These are phyloP conservation scores for Polymyxa betae DNA, from an alignment of 208 protist genomes.

Conservation along the genomic window DNA sequence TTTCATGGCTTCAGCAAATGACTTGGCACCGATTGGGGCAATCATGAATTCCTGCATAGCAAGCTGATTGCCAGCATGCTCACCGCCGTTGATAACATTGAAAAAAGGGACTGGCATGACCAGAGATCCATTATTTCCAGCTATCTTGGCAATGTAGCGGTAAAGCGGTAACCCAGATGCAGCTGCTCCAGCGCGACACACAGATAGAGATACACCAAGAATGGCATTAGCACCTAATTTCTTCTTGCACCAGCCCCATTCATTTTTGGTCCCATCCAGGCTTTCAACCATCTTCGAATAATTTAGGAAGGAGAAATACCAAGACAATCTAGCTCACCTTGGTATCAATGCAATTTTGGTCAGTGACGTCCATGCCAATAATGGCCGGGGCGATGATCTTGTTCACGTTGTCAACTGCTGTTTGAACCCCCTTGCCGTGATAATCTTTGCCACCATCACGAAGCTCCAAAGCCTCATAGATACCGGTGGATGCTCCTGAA, in stretches of 20 bases:
- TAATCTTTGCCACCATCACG: constrained; percentile 92
- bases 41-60: constrained; percentile 95
- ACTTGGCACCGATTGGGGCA: constrained; percentile 86
- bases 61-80: constrained; percentile 95
- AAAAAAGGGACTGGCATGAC: constrained; percentile 90
- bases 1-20: constrained; percentile 80
- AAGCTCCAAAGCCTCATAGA: constrained; percentile 92
- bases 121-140: constrained; percentile 76
- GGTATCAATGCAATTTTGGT: constrained; percentile 89
- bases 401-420: constrained; percentile 96
- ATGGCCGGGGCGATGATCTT: constrained; percentile 86
- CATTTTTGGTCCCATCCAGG: constrained; percentile 95
- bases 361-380: constrained; percentile 81
- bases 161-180: constrained; percentile 87
- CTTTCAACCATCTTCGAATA: constrained; percentile 65
- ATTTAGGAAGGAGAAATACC: neutral
- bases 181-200: constrained; percentile 90
- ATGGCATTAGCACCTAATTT: constrained; percentile 97
- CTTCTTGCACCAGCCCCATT: constrained; percentile 79
- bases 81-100: constrained; percentile 99
- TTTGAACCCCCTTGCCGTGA: constrained; percentile 91
- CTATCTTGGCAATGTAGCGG: constrained; percentile 89
- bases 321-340: constrained; percentile 76
- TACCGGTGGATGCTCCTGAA: constrained; percentile 97
- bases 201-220: constrained; percentile 94